phyloP scores from a whole-genome alignment of 805 yeast genomes.

The Barnettozyma populi region DNA sequence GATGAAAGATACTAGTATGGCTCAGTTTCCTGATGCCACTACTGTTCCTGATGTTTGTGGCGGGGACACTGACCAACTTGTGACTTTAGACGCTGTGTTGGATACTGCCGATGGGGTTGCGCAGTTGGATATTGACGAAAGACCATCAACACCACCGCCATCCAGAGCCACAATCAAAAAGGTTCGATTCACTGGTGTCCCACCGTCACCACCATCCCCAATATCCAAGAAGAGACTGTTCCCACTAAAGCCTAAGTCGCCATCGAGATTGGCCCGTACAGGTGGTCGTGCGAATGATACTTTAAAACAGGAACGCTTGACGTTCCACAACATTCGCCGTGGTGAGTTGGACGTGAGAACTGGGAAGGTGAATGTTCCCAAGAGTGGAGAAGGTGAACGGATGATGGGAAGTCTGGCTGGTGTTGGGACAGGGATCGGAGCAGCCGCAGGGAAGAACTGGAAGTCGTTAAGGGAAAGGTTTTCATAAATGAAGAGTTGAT shows the following conservation, averaged over 20 bases:
- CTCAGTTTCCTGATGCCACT: not conserved
- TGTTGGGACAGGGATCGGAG: not conserved
- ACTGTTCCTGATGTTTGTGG: not conserved
- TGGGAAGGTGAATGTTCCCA: conserved; percentile 16
- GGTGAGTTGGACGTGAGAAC: conserved; percentile 20
- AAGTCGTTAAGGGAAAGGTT: conserved; percentile 6
- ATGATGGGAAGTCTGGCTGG: conserved; percentile 8
- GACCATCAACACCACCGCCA: not conserved
- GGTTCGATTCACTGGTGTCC: conserved; percentile 26
- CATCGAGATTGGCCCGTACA: conserved; percentile 4
- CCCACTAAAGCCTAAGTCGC: conserved; percentile 1
- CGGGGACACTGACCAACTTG: not conserved
- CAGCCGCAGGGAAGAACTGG: conserved; percentile 4
- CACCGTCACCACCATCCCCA: conserved; percentile 16
- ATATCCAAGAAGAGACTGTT: conserved; percentile 2
- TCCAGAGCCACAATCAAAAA: conserved; percentile 15
- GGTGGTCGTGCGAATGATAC: conserved; percentile 20
- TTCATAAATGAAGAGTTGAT: not conserved
- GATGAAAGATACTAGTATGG: not conserved
- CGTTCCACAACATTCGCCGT: conserved; percentile 20
- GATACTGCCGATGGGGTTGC: not conserved
- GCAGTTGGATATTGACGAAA: not conserved
- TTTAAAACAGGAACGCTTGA: conserved; percentile 21
- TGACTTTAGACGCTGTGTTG: not conserved
- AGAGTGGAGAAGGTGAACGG: conserved; percentile 2